Evolutionary conservation across 306 rosid genomes (phyloP).

Genomic region (Medicago ruthenica): DNA sequence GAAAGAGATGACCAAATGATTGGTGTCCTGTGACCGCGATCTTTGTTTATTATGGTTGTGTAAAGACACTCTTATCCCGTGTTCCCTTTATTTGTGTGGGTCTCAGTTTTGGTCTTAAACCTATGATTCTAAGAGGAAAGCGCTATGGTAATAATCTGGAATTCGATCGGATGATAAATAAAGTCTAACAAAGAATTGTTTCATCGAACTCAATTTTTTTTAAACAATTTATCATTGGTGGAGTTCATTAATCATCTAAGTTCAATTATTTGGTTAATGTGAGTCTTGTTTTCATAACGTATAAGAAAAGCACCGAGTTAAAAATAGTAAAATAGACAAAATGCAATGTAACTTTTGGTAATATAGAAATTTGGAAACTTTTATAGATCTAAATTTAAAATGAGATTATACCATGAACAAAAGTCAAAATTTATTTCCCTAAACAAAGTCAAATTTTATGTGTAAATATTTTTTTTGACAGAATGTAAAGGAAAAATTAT

Average conservation of each 20-base stretch:
- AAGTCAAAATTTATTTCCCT: slow-evolving; percentile 19
- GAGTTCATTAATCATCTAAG: too few relatives aligned
- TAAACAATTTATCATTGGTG: too few relatives aligned
- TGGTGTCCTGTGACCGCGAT: slow-evolving; percentile 10
- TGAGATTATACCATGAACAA: neutral
- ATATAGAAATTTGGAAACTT: too few relatives aligned
- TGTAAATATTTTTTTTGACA: neutral
- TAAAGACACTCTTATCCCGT: slow-evolving; percentile 16
- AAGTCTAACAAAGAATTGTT: too few relatives aligned
- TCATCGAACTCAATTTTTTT: too few relatives aligned
- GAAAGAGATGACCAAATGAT: slow-evolving; percentile 50
- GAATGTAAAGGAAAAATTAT: neutral
- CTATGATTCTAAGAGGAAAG: too few relatives aligned
- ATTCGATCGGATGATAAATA: too few relatives aligned
- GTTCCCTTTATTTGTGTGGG: slow-evolving; percentile 19
- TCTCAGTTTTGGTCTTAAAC: too few relatives aligned
- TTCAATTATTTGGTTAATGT: too few relatives aligned
- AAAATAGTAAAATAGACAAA: neutral
- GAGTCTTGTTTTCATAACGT: slow-evolving; percentile 27
- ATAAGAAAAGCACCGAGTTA: neutral
- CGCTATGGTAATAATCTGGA: too few relatives aligned
- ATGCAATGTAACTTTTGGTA: neutral
- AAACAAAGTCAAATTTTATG: slow-evolving; percentile 3
- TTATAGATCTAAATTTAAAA: neutral
- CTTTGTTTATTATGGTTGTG: slow-evolving; percentile 8